These are phyloP conservation scores for Cercospora nicotianae DNA, from an alignment of 2,329 filamentous ascomycete species.

Conservation along the genomic window DNA sequence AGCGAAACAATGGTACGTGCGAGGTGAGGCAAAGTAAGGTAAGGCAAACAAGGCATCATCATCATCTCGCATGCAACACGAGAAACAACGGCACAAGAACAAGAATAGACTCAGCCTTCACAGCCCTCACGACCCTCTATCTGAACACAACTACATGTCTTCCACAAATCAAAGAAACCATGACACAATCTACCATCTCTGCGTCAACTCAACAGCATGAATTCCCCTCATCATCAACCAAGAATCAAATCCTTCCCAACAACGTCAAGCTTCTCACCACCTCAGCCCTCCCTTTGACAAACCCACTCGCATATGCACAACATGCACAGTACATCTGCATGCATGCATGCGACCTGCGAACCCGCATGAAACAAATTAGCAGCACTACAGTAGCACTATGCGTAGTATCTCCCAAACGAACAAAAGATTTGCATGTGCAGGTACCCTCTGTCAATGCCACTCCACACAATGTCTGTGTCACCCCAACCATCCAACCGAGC, in stretches of 20 bases:
- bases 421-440: not conserved
- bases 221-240: not conserved
- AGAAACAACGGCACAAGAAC: not conserved
- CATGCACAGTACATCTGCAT: not conserved
- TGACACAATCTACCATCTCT: not conserved
- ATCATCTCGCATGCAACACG: not conserved
- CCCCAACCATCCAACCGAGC: not conserved
- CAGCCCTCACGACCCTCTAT: not conserved
- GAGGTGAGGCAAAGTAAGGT: not conserved
- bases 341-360: not conserved
- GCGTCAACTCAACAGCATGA: not conserved
- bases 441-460: conserved; percentile 1
- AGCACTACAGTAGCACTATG: not conserved
- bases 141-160: not conserved
- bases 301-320: not conserved
- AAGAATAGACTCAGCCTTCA: not conserved
- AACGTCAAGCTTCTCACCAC: not conserved
- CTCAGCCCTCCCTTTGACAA: not conserved
- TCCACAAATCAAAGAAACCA: not conserved
- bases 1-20: not conserved
- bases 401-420: not conserved
- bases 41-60: not conserved
- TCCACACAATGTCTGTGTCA: not conserved
- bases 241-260: not conserved
- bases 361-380: not conserved